These are phyloP conservation scores for Acmispon strigosus DNA, from an alignment of 306 rosid species.

Conservation along the genomic window DNA sequence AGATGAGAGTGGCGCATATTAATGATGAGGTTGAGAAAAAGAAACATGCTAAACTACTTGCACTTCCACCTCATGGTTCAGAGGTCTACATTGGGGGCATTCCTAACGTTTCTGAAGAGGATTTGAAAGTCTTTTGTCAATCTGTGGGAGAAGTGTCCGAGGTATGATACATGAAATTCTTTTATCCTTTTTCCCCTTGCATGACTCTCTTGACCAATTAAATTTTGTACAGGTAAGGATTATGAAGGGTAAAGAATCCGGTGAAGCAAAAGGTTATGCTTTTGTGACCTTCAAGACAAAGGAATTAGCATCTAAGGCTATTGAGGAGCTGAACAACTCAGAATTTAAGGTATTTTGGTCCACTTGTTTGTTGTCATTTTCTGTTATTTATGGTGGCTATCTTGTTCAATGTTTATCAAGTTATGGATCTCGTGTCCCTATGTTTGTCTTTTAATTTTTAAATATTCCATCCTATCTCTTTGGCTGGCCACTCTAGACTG, in stretches of 20 bases:
- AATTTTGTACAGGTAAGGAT: constrained; percentile 49
- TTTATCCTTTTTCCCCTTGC: not conserved
- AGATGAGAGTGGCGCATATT: constrained; percentile 15
- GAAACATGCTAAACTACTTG: constrained; percentile 64
- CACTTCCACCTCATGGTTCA: constrained; percentile 76
- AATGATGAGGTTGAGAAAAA: constrained; percentile 36
- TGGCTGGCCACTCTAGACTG: not conserved
- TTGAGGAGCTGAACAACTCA: constrained; percentile 48
- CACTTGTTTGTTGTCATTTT: not conserved
- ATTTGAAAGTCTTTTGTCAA: constrained; percentile 55
- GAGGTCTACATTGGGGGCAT: constrained; percentile 69
- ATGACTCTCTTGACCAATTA: constrained; percentile 1
- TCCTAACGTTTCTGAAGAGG: constrained; percentile 54
- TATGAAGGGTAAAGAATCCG: constrained; percentile 55
- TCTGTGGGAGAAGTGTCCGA: constrained; percentile 61
- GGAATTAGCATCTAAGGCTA: constrained; percentile 64
- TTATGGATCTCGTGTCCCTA: not conserved
- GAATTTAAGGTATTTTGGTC: constrained; percentile 45
- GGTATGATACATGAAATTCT: constrained; percentile 32
- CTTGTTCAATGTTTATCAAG: not conserved
- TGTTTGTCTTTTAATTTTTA: not conserved
- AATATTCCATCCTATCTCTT: not conserved
- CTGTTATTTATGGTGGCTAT: not conserved
- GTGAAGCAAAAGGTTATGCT: constrained; percentile 55
- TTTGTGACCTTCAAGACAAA: constrained; percentile 64